Evolutionary conservation across 1,139 yeast species (phyloP).

Genomic region (Pichia sp.): DNA sequence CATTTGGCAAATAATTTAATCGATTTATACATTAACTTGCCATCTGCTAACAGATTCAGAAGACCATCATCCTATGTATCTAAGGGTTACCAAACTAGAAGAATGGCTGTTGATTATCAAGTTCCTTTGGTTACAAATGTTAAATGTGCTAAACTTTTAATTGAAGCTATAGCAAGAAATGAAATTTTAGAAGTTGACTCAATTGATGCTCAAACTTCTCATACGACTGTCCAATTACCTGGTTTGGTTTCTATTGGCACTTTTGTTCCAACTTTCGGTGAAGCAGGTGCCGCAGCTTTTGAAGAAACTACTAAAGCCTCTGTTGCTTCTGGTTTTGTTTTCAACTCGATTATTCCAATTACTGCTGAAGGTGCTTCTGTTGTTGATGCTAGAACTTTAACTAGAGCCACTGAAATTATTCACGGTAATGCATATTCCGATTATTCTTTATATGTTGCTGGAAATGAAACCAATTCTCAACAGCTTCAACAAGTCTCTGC

Average conservation of each 20-base stretch:
- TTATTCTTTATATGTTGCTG: conserved; percentile 78
- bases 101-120: conserved; percentile 99
- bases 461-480: conserved; percentile 61
- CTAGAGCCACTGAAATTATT: conserved; percentile 55
- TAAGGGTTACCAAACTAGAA: conserved; percentile 96
- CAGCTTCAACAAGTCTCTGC: conserved; percentile 58
- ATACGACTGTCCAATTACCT: conserved; percentile 74
- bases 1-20: conserved; percentile 96
- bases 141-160: conserved; percentile 90
- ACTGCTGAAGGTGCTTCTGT: conserved; percentile 58
- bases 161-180: conserved; percentile 83
- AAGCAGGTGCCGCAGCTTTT: conserved; percentile 45
- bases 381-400: conserved; percentile 58
- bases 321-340: conserved; percentile 83
- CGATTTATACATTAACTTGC: conserved; percentile 93
- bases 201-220: conserved; percentile 88
- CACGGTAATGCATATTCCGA: conserved; percentile 63
- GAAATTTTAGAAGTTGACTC: conserved; percentile 62
- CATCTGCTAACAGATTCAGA: conserved; percentile 94
- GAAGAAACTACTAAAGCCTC: conserved; percentile 66
- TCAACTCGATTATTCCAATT: conserved; percentile 74
- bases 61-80: conserved; percentile 98
- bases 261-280: conserved; percentile 64
- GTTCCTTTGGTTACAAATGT: conserved; percentile 97
- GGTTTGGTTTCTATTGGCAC: conserved; percentile 82